Conservation (phyloP, 108 stramenopile species). For the Nitzschia sp. region DNA sequence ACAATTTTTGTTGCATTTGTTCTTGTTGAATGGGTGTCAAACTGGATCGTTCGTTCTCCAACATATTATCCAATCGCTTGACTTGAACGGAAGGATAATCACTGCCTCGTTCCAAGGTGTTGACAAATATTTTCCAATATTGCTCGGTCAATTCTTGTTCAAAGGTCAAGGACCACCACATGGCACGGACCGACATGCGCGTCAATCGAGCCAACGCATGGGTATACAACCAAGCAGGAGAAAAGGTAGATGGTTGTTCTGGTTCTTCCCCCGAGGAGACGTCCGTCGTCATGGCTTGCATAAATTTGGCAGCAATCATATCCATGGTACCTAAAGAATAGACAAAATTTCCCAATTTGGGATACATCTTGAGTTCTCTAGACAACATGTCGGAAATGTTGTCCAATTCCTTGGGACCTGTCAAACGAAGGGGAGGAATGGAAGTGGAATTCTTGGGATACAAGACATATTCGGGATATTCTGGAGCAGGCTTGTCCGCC, state of each 20-base stretch:
- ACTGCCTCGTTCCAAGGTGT: constrained; percentile 7
- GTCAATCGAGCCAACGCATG: constrained; percentile 3
- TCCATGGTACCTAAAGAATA: constrained; percentile 21
- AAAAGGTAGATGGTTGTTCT: not conserved
- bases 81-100: constrained; percentile 7
- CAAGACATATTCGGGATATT: constrained; percentile 16
- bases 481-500: not conserved
- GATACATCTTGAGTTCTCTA: not conserved
- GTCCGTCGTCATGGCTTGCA: not conserved
- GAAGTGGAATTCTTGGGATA: not conserved
- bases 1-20: constrained; percentile 7
- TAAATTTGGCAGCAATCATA: constrained; percentile 19
- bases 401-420: not conserved
- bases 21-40: constrained; percentile 5
- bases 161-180: not conserved
- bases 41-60: not conserved
- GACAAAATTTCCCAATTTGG: constrained; percentile 21
- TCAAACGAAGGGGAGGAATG: not conserved
- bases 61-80: constrained; percentile 21
- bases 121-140: not conserved
- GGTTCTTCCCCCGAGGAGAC: no score
- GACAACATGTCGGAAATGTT: not conserved
- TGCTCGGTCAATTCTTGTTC: constrained; percentile 3
- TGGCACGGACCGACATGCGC: not conserved
- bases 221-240: not conserved